Evolutionary conservation across 352 stramenopile genomes (phyloP).

Genomic region (Salisapilia sapeloensis): DNA sequence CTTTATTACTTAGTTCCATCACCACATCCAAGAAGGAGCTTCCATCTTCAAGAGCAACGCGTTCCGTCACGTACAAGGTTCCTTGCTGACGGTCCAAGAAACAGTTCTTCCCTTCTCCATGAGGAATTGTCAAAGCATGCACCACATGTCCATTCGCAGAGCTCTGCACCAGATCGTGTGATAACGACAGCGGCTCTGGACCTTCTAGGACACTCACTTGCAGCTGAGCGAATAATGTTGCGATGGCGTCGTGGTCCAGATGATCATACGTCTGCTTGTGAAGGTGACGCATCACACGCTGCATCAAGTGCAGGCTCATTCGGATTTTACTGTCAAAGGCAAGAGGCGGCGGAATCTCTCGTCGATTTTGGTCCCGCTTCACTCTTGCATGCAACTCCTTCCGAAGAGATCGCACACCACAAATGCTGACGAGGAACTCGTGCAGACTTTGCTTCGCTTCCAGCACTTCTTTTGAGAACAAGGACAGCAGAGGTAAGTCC

Average conservation of each 20-base stretch:
- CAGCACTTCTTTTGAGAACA: conserved; percentile 12
- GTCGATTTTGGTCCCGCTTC: conserved; percentile 17
- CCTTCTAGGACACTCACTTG: conserved; percentile 21
- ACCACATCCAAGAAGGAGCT: conserved; percentile 25
- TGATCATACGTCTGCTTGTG: conserved; percentile 18
- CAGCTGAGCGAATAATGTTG: conserved; percentile 9
- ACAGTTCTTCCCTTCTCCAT: too few species aligned
- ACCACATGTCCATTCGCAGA: too few species aligned
- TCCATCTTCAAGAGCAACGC: conserved; percentile 11
- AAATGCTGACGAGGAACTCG: conserved; percentile 22
- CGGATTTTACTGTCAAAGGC: conserved; percentile 1
- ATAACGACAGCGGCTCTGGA: too few species aligned
- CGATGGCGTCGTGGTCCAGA: conserved; percentile 15
- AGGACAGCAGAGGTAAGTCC: conserved; percentile 18
- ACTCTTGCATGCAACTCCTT: conserved; percentile 28
- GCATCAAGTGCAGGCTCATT: conserved; percentile 14
- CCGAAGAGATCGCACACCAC: conserved; percentile 30
- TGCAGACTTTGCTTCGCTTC: conserved; percentile 5
- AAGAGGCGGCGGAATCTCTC: conserved; percentile 6
- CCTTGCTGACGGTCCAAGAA: conserved; percentile 20
- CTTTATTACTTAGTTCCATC: conserved; percentile 34
- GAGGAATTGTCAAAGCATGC: conserved; percentile 5
- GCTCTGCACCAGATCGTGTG: too few species aligned
- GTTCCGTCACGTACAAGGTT: conserved; percentile 17
- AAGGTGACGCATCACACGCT: conserved; percentile 35